Percentiles rank a stretch among this genome's conserved stretches.
These are phyloP conservation scores for Lachancea cidri DNA, from an alignment of 805 yeast species.

Conservation along the genomic window DNA sequence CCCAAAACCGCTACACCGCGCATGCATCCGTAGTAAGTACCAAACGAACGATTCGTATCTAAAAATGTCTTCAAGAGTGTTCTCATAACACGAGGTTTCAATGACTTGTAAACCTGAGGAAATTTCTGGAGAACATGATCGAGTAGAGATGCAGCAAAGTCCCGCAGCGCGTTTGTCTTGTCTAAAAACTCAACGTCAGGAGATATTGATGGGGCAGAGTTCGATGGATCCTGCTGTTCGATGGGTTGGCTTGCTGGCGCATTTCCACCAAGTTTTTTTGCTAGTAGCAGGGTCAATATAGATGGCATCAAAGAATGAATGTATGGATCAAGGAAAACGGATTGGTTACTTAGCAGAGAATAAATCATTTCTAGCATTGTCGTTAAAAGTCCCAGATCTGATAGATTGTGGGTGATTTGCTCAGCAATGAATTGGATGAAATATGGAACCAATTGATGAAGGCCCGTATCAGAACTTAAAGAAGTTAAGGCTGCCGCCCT, in stretches of 20 bases:
- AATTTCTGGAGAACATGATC: slow-evolving; percentile 73
- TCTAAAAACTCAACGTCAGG: slow-evolving; percentile 33
- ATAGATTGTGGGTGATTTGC: slow-evolving; percentile 82
- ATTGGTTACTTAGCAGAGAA: slow-evolving; percentile 74
- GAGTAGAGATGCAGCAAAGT: slow-evolving; percentile 78
- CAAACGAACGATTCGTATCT: slow-evolving; percentile 75
- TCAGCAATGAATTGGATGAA: slow-evolving; percentile 95
- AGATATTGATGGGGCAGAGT: slow-evolving; percentile 18
- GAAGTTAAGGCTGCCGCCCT: slow-evolving; percentile 80
- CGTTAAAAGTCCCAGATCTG: slow-evolving; percentile 61
- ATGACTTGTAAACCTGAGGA: slow-evolving; percentile 80
- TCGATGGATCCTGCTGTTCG: slow-evolving; percentile 12
- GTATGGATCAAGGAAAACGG: slow-evolving; percentile 89
- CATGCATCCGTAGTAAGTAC: slow-evolving; percentile 90
- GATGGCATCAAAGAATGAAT: slow-evolving; percentile 98
- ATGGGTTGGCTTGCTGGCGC: slow-evolving; percentile 12
- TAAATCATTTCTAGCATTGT: slow-evolving; percentile 88
- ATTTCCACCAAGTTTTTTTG: slow-evolving; percentile 72
- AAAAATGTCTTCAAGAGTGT: slow-evolving; percentile 87
- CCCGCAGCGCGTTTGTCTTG: slow-evolving; percentile 60
- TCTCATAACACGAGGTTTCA: slow-evolving; percentile 90
- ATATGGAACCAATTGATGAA: slow-evolving; percentile 94
- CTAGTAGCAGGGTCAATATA: slow-evolving; percentile 79
- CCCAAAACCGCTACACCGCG: slow-evolving; percentile 82
- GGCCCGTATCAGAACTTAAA: slow-evolving; percentile 85